Base-by-base conservation (phyloP, 352 stramenopile species). In the Phytophthora constricta region DNA sequence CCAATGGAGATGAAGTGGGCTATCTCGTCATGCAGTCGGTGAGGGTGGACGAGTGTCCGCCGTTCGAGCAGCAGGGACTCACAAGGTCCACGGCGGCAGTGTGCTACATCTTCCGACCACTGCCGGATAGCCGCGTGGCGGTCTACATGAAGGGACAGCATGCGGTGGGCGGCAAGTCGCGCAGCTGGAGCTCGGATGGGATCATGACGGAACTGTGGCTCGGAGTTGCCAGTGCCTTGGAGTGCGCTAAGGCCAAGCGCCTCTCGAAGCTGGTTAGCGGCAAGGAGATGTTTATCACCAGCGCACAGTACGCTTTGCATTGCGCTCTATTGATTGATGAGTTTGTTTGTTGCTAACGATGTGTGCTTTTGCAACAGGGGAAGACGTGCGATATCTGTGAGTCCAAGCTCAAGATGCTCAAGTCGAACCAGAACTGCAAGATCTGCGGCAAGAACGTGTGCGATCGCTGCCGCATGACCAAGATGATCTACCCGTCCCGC, bases 371-470 rank as follows among this genome's bases (percentile, higher is more conserved):
- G 23, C 41, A 13, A 66, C 48, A 78, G 62, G 22, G 77, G 67
- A 87, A 87, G 52, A 72, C 68, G 22, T 89, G 82, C 34, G 80
- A 89, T 53, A 84, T 87, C 57, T 90, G 80, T 46, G 74, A 89
- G 58, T 76, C 76, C 37, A 87, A 85, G 62, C 70, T 90, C 28
- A 86, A 79, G 55, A 55, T 72, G 48, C 48, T 79, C 19, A 87
- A 87, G 45, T 65, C 59, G 11, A 74, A 74, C 23, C 74, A 89
- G 56, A 80, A 79, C 58, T 90, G 82, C 71, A 89, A 89, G 65
- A 83, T 81, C 52, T 90, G 82, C 26, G 73, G 82, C 59, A 89
- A 89, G 76, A 87, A 85, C 53, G 79, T 90, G 42, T 90, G 79
- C 61, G 80, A 90, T 31, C 79, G 79, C 19, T 90, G 82, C 54